A percentile compares a stretch with the other conserved stretches of the same genome.
These are phyloP conservation scores for Moelleriella libera DNA, from an alignment of 2,329 filamentous ascomycete genomes.

Conservation along the genomic window DNA sequence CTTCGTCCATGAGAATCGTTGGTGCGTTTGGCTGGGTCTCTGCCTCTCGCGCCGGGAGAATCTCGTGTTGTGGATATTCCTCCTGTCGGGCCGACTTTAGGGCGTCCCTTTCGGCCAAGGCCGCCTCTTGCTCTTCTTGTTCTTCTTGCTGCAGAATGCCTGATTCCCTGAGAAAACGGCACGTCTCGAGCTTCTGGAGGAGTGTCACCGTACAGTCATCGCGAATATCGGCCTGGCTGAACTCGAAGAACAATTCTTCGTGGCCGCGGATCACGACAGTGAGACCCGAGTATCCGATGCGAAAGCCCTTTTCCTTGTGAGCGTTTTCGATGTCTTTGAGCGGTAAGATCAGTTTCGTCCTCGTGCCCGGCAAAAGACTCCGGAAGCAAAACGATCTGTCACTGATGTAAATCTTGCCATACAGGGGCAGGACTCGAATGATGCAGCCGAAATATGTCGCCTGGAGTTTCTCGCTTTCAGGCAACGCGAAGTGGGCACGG, in stretches of 20 bases:
- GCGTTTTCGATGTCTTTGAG: constrained; percentile 86
- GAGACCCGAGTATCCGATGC: constrained; percentile 79
- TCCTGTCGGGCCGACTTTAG: constrained; percentile 58
- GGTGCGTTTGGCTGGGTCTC: constrained; percentile 42
- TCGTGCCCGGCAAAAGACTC: constrained; percentile 74
- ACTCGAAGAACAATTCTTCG: constrained; percentile 95
- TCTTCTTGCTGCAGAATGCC: constrained; percentile 54
- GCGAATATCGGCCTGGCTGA: constrained; percentile 58
- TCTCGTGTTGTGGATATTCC: constrained; percentile 34
- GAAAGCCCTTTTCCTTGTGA: constrained; percentile 88
- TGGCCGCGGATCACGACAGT: constrained; percentile 89
- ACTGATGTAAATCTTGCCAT: constrained; percentile 93
- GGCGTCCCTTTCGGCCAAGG: constrained; percentile 68
- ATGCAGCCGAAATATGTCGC: constrained; percentile 88
- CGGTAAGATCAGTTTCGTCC: constrained; percentile 84
- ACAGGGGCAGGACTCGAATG: constrained; percentile 79
- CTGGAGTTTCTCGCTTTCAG: constrained; percentile 65
- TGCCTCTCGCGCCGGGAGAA: constrained; percentile 31
- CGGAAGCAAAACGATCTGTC: constrained; percentile 83
- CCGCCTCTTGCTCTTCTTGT: constrained; percentile 55
- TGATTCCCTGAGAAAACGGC: constrained; percentile 56
- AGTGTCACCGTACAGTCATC: constrained; percentile 83
- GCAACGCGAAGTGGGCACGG: constrained; percentile 79
- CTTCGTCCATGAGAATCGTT: constrained; percentile 79
- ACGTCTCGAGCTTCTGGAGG: constrained; percentile 60